Base-by-base conservation (phyloP, 345 rosid genomes). In the Cardiospermum halicacabum region DNA sequence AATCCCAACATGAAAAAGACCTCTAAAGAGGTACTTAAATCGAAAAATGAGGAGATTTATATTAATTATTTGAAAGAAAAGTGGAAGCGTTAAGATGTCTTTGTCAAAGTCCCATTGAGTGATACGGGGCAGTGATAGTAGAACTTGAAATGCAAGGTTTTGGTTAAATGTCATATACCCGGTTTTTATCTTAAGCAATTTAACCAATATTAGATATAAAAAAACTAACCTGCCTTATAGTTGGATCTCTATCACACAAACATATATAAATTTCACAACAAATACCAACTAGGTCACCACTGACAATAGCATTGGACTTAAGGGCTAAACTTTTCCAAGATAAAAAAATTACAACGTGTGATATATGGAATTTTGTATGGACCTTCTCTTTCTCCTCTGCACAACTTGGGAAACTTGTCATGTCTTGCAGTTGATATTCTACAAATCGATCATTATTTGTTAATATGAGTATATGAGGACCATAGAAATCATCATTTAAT, bases 361-460 rank as follows among this genome's bases (percentile, higher is more conserved):
- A n/a, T n/a, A n/a, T n/a, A n/a, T n/a, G n/a, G n/a, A n/a, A n/a
- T n/a, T n/a, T n/a, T n/a, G n/a, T n/a, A n/a, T n/a, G n/a, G n/a
- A 86, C 98, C 86, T 79, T 81, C 69, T 90, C 98, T 80, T 93
- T 96, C 80, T 88, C 96, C 79, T 85, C 90, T 32, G 71, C 81
- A 53, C 69, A 82, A 62, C 82, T 74, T 11, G 97, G 98, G 71
- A 85, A 86, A 68, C 91, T 94, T 50, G 78, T 53, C 66, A 88
- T 77, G 74, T 88, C 98, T 55, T 89, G 91, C 36, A 92, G 77
- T 56, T 85, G 84, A 74, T 84, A 90, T 80, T 90, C 98, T 62
- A 86, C 90, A 62, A 75, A 89, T 36, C 81, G 91, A 68, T 89
- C 96, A 73, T 84, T 89, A 45, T 86, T 93, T 65, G 75, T 62